Conservation (phyloP, 75 land plant genomes). For the Picea glauca region DNA sequence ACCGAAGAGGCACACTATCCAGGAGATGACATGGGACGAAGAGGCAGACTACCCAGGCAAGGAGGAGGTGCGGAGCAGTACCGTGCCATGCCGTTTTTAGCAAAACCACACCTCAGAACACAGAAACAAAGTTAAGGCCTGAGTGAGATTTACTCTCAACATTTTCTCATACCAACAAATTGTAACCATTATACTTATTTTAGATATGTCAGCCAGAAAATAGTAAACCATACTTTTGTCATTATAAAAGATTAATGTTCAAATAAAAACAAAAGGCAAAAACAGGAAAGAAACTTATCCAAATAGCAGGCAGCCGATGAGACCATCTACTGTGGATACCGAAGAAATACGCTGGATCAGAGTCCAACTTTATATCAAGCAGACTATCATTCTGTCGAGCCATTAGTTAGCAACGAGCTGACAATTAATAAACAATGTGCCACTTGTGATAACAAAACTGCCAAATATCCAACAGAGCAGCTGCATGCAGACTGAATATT, state of each 20-base stretch:
- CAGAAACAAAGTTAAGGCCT: constrained; percentile 10
- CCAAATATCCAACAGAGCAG: constrained; percentile 5
- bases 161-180: constrained; percentile 2
- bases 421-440: too few species aligned
- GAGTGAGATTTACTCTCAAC: constrained; percentile 12
- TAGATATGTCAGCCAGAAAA: background rate
- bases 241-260: background rate
- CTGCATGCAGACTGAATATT: background rate
- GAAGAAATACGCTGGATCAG: background rate
- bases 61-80: constrained; percentile 13
- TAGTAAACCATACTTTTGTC: background rate
- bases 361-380: constrained; percentile 10
- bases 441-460: background rate
- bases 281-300: constrained; percentile 8
- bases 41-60: constrained; percentile 14
- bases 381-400: constrained; percentile 6
- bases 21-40: constrained; percentile 9
- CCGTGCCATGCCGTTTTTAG: constrained; percentile 12
- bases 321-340: constrained; percentile 5
- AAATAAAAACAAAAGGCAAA: background rate
- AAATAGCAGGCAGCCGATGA: constrained; percentile 9
- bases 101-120: constrained; percentile 11
- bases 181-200: background rate
- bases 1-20: constrained; percentile 10
- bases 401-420: constrained; percentile 9